Base-by-base conservation (phyloP, 495 filamentous ascomycete species). In the Aspergillus funiculosus region DNA sequence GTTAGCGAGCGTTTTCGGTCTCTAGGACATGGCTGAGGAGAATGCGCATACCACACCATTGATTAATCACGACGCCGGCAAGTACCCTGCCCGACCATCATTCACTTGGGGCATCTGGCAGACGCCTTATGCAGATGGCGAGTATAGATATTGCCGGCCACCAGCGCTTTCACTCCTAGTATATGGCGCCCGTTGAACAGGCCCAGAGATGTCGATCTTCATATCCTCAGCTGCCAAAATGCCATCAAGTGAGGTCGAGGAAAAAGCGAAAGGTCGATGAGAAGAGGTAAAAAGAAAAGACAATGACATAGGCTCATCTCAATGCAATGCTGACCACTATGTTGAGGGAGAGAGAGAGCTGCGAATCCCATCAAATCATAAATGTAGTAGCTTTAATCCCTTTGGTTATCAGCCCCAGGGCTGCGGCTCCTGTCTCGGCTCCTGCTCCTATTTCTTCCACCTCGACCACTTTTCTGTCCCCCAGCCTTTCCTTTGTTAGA, bases 361-460 rank as follows among this genome's bases (percentile, higher is more conserved):
- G n/a, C 21, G 13, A 26, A 17, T 9, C 26, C 15, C 32, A 18
- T 25, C 25, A 11, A 14, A 13, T 28, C 18, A 46, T 46, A 37
- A 28, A 24, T 20, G 10, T 39, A 25, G 10, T 9, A 19, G 15
- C 19, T 38, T 51, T 68, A 70, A 21, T 71, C 63, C 37, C 65
- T 59, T 26, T 66, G 63, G 47, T 56, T 56, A 20, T 61, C 65
- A 42, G 59, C 68, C 18, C 60, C 67, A 17, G 69, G 81, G 43
- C 81, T 85, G 59, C 79, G 69, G 60, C 82, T 87, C 50, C 79
- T 62, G 31, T 66, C 66, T 43, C 78, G 77, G 41, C 76, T 75
- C 42, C 70, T 64, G 55, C 73, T 69, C 50, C 78, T 76, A 44
- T 71, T 67, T 19, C 81, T 66, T 32, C 62, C 67, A 39, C 70